phyloP scores from a whole-genome alignment of 2,329 filamentous ascomycete genomes.

The Diaporthe velutina region DNA sequence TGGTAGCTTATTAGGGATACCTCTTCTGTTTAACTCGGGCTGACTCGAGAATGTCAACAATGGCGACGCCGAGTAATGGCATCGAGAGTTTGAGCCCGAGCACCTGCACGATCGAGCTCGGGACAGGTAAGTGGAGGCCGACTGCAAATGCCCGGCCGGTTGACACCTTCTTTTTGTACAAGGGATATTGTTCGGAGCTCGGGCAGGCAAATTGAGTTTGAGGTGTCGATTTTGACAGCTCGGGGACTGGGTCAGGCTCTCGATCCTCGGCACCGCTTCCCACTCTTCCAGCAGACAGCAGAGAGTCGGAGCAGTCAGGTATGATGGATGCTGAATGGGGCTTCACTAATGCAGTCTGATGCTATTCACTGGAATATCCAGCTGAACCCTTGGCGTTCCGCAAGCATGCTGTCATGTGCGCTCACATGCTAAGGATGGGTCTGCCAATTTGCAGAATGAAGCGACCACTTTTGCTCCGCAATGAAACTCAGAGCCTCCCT shows the following conservation, averaged over 20 bases:
- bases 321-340: background rate
- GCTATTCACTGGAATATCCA: too few species aligned
- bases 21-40: background rate
- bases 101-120: conserved; percentile 4
- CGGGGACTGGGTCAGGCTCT: background rate
- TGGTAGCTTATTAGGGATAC: background rate
- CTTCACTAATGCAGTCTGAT: background rate
- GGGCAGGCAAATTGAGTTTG: conserved; percentile 23
- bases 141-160: background rate
- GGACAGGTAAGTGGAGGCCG: background rate
- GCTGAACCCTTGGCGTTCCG: background rate
- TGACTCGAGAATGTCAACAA: conserved; percentile 4
- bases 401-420: too few species aligned
- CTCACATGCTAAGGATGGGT: too few species aligned
- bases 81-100: conserved; percentile 19
- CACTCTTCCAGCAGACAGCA: background rate
- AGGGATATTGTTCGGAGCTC: background rate
- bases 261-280: background rate
- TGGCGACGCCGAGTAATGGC: background rate
- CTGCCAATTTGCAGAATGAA: background rate
- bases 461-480: too few species aligned
- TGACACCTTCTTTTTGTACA: background rate
- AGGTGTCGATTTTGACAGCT: conserved; percentile 9
- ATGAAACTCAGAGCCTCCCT: too few species aligned
- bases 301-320: background rate